Percentiles rank a stretch among this genome's conserved stretches.
Evolutionary conservation across 2,329 filamentous ascomycete genomes (phyloP).

Genomic region (Diaporthe citriasiana): DNA sequence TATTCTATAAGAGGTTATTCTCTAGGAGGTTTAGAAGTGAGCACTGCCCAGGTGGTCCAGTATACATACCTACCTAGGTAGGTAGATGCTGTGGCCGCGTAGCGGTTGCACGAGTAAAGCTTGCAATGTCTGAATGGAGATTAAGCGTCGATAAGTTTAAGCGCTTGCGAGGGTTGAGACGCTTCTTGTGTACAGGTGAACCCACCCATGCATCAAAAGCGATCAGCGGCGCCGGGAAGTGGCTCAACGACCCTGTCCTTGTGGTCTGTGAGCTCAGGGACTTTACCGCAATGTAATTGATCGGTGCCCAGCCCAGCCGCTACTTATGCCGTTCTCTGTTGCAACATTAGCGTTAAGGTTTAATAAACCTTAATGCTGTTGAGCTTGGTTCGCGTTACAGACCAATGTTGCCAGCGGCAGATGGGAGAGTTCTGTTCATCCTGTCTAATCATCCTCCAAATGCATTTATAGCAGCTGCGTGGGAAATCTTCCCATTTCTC

Average conservation of each 20-base stretch:
- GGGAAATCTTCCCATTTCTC: not conserved
- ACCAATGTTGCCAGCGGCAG: not conserved
- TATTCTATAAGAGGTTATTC: too few relatives aligned
- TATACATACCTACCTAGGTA: too few relatives aligned
- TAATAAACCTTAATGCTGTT: not conserved
- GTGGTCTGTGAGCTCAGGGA: not conserved
- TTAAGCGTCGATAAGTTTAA: too few relatives aligned
- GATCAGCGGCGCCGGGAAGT: not conserved
- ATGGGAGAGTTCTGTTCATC: not conserved
- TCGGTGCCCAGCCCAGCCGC: not conserved
- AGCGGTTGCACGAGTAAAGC: too few relatives aligned
- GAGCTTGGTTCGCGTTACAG: not conserved
- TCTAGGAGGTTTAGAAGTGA: too few relatives aligned
- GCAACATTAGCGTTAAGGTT: constrained; percentile 2
- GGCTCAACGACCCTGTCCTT: not conserved
- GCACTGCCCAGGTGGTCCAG: too few relatives aligned
- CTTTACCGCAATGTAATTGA: not conserved
- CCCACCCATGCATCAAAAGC: not conserved
- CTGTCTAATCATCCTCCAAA: not conserved
- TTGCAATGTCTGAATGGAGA: too few relatives aligned
- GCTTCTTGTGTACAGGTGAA: not conserved
- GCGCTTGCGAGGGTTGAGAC: too few relatives aligned
- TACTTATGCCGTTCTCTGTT: not conserved
- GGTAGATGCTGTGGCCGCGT: too few relatives aligned
- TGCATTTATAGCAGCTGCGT: not conserved